These are phyloP conservation scores for Metschnikowia proteae DNA, from an alignment of 805 yeast genomes.

Conservation along the genomic window DNA sequence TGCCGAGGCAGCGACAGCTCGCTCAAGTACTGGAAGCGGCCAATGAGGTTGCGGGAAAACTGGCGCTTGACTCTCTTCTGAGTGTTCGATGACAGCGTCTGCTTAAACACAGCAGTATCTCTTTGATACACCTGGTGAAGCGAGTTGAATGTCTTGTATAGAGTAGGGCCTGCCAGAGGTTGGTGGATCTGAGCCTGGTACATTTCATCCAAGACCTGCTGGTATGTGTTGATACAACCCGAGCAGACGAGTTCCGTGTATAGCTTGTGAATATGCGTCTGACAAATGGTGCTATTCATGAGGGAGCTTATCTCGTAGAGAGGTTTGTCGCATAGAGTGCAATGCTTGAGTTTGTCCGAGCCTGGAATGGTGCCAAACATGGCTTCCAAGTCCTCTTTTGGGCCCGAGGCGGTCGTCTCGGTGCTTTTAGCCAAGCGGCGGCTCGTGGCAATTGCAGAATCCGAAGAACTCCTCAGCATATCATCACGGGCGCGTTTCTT, in stretches of 20 bases:
- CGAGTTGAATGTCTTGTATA: neutral
- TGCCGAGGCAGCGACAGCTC: slow-evolving; percentile 13
- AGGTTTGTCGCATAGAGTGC: slow-evolving; percentile 70
- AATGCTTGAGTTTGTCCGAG: slow-evolving; percentile 41
- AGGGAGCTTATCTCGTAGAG: slow-evolving; percentile 56
- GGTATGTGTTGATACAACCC: slow-evolving; percentile 57
- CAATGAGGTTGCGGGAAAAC: slow-evolving; percentile 27
- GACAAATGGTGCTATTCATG: slow-evolving; percentile 18
- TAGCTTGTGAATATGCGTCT: slow-evolving; percentile 13
- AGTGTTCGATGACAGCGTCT: neutral
- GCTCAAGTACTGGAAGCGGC: slow-evolving; percentile 18
- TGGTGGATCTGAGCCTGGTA: slow-evolving; percentile 14
- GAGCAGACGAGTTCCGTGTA: slow-evolving; percentile 61
- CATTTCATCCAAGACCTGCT: slow-evolving; percentile 45
- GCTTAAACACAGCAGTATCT: slow-evolving; percentile 1
- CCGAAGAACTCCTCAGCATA: slow-evolving; percentile 3
- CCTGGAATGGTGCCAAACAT: slow-evolving; percentile 40
- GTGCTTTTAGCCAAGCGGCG: neutral
- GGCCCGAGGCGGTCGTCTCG: neutral
- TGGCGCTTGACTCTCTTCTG: slow-evolving; percentile 23
- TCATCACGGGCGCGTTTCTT: slow-evolving; percentile 22
- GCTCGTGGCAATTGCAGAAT: neutral
- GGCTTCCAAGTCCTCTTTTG: slow-evolving; percentile 29
- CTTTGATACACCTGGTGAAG: neutral
- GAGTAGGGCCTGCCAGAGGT: neutral